Base-by-base conservation (phyloP, 2,329 filamentous ascomycete genomes). In the Monosporascus ibericus region DNA sequence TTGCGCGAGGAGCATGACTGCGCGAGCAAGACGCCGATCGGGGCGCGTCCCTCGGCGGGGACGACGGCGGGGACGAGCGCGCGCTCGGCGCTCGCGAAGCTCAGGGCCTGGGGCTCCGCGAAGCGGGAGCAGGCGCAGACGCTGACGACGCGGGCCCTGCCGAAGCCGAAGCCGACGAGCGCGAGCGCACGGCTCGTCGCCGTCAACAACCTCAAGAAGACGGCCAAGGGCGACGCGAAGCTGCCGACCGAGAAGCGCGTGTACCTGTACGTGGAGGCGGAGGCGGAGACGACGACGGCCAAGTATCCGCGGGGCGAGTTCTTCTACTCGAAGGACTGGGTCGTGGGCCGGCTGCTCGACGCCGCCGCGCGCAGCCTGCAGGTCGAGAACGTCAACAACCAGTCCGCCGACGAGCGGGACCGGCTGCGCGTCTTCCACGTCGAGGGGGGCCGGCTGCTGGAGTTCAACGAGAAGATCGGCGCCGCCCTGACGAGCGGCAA, bases 391-490 rank as follows among this genome's bases (percentile, higher is more conserved):
- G 71, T 92, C 57, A 95, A 95, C 65, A 95, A 95, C 63, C 79
- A 87, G 60, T 85, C 83, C 1, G 81, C 79, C 3, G 80, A 86
- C 14, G 90, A 95, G 72, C 85, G 87, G 66, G 86, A 91, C 54
- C 87, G 87, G 69, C 68, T 99, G 58, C 75, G 94, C 8, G 84
- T 99, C 0, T 99, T 96, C 65, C 92, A 97, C 67, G 89, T 99
- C 0, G 92, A 99, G 66, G 89, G 87, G 0, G 94, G 94, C 0
- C 76, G 90, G 53, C 69, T 99, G 56, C 70, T 99, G 57, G 92
- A 94, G 55, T 99, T 95, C 64, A 84, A 81, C 24, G 92, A 96
- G 70, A 92, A 92, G 75, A 76, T 96, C 51, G 91, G 90, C 5
- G 76, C 77, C 49, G 78, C 77, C 27, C 75, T 95, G 53, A 82